A percentile compares a stretch with the other conserved stretches of the same genome.
Evolutionary conservation across 805 yeast species (phyloP).

Genomic region (Metschnikowia anglica): DNA sequence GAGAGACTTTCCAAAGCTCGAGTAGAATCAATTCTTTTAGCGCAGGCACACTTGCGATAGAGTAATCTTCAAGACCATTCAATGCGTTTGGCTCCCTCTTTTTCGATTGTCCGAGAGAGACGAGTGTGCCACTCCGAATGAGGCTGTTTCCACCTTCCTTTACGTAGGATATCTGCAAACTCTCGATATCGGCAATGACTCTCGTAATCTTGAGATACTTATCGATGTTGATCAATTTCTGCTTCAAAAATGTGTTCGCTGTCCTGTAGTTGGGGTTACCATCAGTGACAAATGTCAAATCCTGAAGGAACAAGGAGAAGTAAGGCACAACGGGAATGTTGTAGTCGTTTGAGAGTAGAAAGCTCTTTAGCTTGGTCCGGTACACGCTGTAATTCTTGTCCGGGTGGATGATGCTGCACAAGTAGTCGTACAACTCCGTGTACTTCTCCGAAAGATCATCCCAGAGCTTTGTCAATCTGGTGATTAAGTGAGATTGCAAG

Average conservation of each 20-base stretch:
- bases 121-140: conserved; percentile 26
- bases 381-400: conserved; percentile 70
- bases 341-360: conserved; percentile 48
- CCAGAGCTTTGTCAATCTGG: conserved; percentile 65
- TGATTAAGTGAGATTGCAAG: conserved; percentile 67
- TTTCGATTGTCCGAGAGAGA: conserved; percentile 19
- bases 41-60: conserved; percentile 40
- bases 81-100: conserved; percentile 4
- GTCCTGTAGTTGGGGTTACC: conserved; percentile 72
- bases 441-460: conserved; percentile 56
- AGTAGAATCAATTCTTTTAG: conserved; percentile 60
- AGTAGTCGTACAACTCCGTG: conserved; percentile 57
- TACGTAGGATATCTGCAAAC: conserved; percentile 61
- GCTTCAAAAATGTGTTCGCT: conserved; percentile 55
- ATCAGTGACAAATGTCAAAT: conserved; percentile 75
- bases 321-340: conserved; percentile 74
- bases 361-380: conserved; percentile 58
- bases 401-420: conserved; percentile 70
- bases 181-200: conserved; percentile 64
- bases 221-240: conserved; percentile 68
- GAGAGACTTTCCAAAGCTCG: conserved; percentile 71
- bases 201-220: conserved; percentile 67
- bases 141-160: conserved; percentile 20
- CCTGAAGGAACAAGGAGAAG: conserved; percentile 71
- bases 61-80: conserved; percentile 33